Percentiles rank a stretch among this genome's conserved stretches.
phyloP scores from a whole-genome alignment of 2,329 filamentous ascomycete species.

The Rhytidhysteron rufulum region DNA sequence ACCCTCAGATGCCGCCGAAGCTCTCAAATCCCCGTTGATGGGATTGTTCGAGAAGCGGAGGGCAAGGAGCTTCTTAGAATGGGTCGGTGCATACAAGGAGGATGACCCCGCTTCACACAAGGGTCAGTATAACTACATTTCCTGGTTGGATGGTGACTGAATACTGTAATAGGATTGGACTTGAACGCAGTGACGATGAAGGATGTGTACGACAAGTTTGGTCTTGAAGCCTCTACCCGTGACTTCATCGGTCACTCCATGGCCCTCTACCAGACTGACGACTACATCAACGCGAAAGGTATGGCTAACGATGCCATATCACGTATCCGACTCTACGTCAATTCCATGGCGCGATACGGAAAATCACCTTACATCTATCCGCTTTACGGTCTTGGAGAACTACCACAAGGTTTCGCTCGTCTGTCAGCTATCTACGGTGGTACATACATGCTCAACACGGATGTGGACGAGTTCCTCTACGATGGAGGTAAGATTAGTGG shows the following conservation, averaged over 20 bases:
- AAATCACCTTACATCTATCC: slow-evolving; percentile 99
- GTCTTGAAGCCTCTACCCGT: slow-evolving; percentile 80
- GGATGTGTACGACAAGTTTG: slow-evolving; percentile 98
- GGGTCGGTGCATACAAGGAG: slow-evolving; percentile 81
- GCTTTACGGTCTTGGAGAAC: slow-evolving; percentile 92
- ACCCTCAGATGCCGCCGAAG: slow-evolving; percentile 82
- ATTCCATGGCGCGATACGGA: slow-evolving; percentile 95
- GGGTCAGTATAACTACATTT: slow-evolving; percentile 56
- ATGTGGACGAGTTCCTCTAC: slow-evolving; percentile 83
- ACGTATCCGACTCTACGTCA: slow-evolving; percentile 92
- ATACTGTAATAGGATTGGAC: slow-evolving; percentile 60
- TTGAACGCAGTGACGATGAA: slow-evolving; percentile 81
- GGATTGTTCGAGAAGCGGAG: slow-evolving; percentile 96
- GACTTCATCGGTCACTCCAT: slow-evolving; percentile 98
- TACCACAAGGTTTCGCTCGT: slow-evolving; percentile 95
- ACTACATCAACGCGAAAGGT: slow-evolving; percentile 72
- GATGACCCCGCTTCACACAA: slow-evolving; percentile 85
- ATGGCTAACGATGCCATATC: slow-evolving; percentile 79
- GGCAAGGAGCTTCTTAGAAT: slow-evolving; percentile 95
- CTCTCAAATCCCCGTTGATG: slow-evolving; percentile 89
- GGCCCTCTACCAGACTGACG: slow-evolving; percentile 89
- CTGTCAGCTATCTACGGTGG: slow-evolving; percentile 97
- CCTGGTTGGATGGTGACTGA: background rate
- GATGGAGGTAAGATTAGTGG: slow-evolving; percentile 82
- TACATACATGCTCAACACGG: slow-evolving; percentile 98